Evolutionary conservation across 371 early-diverging fungal genomes (phyloP), one percentile per base, ranked within the genome.

Genomic region (Zopfochytrium polystomum): DNA sequence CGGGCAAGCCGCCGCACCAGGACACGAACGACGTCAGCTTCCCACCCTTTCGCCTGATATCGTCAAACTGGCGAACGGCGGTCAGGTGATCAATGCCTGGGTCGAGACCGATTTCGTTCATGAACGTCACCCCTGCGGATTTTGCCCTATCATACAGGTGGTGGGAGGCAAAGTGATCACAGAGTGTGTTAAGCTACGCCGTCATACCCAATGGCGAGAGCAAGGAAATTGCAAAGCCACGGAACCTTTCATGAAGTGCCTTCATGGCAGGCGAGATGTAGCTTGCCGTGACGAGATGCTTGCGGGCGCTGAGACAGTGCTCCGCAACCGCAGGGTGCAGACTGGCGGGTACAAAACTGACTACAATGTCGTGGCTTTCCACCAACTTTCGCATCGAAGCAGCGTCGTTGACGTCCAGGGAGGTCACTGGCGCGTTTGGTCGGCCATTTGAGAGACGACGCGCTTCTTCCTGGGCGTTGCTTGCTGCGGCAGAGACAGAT

Each of bases 1-100:
- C 99, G 15, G 99, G 99, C 55, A 98, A 84, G 46, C 99, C 98
- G 64, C 98, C 97, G 77, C 98, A 98, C 90, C 91, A 98, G 6
- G 94, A 93, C 54, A 90, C 81, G 77, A 97, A 98, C 7, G 90
- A 89, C 43, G 58, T 72, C 35, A 82, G 76, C 55, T 63, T 62
- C 66, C 77, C 76, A n/a, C 66, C 68, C 20, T 58, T 26, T 18
- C 13, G 47, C 34, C 66, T 60, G 47, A 96, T 90, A 70, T 91
- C 88, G 62, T 90, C 86, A 62, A 95, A 91, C 25, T 87, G 82
- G 68, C 88, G 82, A 70, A 89, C 80, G 60, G 95, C 93, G 33
- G 90, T 90, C 74, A 93, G 75, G 72, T 93, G 93, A 69, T 95
- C 95, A 70, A 95, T 90, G 63, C 95, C 94, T 45, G 95, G 95